Evolutionary conservation across 805 yeast species (phyloP), one percentile per base, ranked within the genome.

Genomic region (Priceomyces castillae): DNA sequence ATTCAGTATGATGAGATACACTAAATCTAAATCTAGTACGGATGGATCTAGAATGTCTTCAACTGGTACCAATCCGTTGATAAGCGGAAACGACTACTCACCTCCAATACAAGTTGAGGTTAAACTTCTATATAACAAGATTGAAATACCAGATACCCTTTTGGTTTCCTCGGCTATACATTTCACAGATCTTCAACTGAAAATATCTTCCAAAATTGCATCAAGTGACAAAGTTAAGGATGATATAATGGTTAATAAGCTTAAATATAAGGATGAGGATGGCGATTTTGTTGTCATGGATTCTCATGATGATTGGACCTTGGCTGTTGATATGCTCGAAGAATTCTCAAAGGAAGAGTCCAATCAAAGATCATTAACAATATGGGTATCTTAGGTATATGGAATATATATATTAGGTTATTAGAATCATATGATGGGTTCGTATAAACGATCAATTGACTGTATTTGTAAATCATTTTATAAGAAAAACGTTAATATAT

Each of bases 211-310:
- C 7, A 60, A 72, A 45, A 68, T 75, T 43, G 69, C 79, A 33
- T 54, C 73, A 30, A 74, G 78, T 57, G 67, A 70, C 9, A 81
- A 77, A 36, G 69, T 88, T 44, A 66, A 77, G 37, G 76, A 70
- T 35, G 79, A 80, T 46, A 78, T 88, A 5, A 50, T 60, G 40
- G 69, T 68, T 19, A 64, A 59, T 36, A 77, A 84, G 54, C 73
- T 94, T 47, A 83, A 82, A 62, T 92, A 89, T 60, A 81, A 81
- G 59, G 99, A 94, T 63, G 99, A 94, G 64, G 99, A 94, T 60
- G 97, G 95, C 14, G 99, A 94, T 61, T 84, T 79, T 59, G 95
- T 94, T 34, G 81, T 86, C 38, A 80, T 92, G 64, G 86, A 82
- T 51, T 80, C 89, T 25, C 85, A 84, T 48, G 97, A 92, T 41